Evolutionary conservation across 352 stramenopile species (phyloP).

Genomic region (Vaucheria bursata): DNA sequence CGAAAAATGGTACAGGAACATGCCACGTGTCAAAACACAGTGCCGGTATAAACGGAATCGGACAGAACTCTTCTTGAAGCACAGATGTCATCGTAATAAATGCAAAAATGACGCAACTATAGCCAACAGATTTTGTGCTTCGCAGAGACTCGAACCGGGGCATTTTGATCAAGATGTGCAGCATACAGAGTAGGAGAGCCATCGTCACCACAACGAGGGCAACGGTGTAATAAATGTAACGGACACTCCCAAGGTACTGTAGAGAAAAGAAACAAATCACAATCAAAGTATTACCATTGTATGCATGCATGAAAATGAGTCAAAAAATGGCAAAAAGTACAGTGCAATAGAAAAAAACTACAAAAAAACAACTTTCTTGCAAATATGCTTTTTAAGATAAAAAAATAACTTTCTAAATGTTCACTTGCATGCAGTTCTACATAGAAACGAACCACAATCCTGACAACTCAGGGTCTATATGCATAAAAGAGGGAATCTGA

Average conservation of each 20-base stretch:
- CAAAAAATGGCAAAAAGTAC: no score
- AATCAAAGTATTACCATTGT: no score
- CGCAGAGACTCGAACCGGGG: background rate
- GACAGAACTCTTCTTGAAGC: conserved; percentile 30
- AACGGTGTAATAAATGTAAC: conserved; percentile 28
- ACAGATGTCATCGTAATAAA: conserved; percentile 34
- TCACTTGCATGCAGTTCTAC: no score
- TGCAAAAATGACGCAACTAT: conserved; percentile 44
- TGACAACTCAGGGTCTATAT: no score
- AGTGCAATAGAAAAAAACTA: no score
- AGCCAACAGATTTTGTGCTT: conserved; percentile 15
- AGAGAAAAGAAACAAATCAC: no score
- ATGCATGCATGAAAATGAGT: no score
- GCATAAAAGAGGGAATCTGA: no score
- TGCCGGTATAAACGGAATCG: background rate
- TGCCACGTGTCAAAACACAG: conserved; percentile 26
- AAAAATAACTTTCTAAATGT: no score
- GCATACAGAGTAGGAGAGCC: conserved; percentile 14
- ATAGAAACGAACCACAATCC: no score
- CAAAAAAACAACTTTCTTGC: no score
- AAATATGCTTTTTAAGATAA: no score
- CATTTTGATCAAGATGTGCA: conserved; percentile 15
- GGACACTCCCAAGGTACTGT: conserved; percentile 21
- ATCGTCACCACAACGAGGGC: conserved; percentile 36
- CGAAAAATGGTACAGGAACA: conserved; percentile 15